Evolutionary conservation across 2,329 filamentous ascomycete genomes (phyloP).

Genomic region (Venturia oleaginea): DNA sequence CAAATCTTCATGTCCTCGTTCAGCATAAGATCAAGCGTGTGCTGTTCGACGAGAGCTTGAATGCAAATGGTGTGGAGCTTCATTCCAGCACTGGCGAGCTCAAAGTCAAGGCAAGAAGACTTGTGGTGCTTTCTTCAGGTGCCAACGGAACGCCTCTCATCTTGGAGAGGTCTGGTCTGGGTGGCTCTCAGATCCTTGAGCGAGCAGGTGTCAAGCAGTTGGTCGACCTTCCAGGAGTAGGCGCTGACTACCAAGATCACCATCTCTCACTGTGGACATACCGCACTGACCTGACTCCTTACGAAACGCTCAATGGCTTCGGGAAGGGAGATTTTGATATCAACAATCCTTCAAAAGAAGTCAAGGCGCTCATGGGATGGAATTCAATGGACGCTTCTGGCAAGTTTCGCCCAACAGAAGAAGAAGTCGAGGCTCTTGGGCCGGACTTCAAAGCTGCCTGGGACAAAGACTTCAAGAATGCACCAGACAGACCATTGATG

Average conservation of each 20-base stretch:
- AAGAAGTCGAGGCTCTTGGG: slow-evolving; percentile 44
- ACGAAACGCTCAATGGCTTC: slow-evolving; percentile 47
- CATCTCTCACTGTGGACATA: slow-evolving; percentile 47
- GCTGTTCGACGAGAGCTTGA: slow-evolving; percentile 41
- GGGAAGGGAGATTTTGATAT: slow-evolving; percentile 40
- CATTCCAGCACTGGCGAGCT: slow-evolving; percentile 34
- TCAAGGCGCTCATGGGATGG: slow-evolving; percentile 46
- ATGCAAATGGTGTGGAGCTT: slow-evolving; percentile 52
- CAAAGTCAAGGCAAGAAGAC: slow-evolving; percentile 43
- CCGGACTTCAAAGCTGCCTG: slow-evolving; percentile 45
- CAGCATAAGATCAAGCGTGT: slow-evolving; percentile 49
- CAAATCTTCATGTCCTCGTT: slow-evolving; percentile 51
- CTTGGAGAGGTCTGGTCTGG: slow-evolving; percentile 55
- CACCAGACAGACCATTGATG: slow-evolving; percentile 40
- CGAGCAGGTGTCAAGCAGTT: slow-evolving; percentile 38
- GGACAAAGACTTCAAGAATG: slow-evolving; percentile 45
- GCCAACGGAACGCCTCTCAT: slow-evolving; percentile 46
- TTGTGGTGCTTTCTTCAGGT: slow-evolving; percentile 45
- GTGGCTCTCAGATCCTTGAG: slow-evolving; percentile 41
- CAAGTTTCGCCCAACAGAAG: slow-evolving; percentile 47
- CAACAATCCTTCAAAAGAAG: slow-evolving; percentile 36
- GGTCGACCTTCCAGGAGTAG: slow-evolving; percentile 43
- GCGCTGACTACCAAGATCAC: slow-evolving; percentile 48
- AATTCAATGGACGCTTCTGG: slow-evolving; percentile 47
- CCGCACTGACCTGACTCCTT: slow-evolving; percentile 34